A percentile compares a stretch with the other conserved stretches of the same genome.
These are phyloP conservation scores for Nothophaeocryptopus gaeumannii DNA, from an alignment of 2,329 filamentous ascomycete species.

Conservation along the genomic window DNA sequence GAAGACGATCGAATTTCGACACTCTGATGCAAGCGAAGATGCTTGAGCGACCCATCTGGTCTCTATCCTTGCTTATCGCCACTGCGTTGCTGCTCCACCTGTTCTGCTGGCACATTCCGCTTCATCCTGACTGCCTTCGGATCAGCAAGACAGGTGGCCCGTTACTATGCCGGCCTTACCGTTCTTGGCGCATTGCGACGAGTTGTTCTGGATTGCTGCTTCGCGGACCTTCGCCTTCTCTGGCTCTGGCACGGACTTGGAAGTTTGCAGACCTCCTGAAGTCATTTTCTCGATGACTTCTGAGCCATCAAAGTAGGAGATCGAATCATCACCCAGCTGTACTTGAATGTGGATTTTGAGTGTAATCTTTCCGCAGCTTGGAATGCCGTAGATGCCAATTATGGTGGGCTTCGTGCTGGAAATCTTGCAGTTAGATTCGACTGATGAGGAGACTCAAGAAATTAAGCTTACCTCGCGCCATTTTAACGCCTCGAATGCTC, in stretches of 20 bases:
- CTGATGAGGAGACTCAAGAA: neutral
- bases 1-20: conserved; percentile 46
- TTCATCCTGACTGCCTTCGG: conserved; percentile 28
- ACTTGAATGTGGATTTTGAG: conserved; percentile 40
- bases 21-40: conserved; percentile 50
- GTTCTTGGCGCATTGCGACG: conserved; percentile 35
- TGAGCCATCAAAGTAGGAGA: conserved; percentile 55
- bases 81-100: conserved; percentile 36
- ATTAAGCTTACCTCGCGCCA: no score
- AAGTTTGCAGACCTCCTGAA: conserved; percentile 49
- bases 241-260: conserved; percentile 40
- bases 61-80: conserved; percentile 39
- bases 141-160: conserved; percentile 58
- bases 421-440: neutral
- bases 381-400: conserved; percentile 55
- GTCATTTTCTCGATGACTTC: conserved; percentile 44
- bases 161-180: conserved; percentile 49
- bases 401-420: conserved; percentile 31
- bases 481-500: no score
- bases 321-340: conserved; percentile 35
- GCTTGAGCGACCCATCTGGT: conserved; percentile 29
- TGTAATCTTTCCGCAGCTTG: conserved; percentile 54
- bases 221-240: conserved; percentile 43
- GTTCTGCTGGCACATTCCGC: conserved; percentile 32
- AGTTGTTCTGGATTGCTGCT: conserved; percentile 48